Evolutionary conservation across 495 filamentous ascomycete species (phyloP).

Genomic region (Saxophila tyrrhenica): DNA sequence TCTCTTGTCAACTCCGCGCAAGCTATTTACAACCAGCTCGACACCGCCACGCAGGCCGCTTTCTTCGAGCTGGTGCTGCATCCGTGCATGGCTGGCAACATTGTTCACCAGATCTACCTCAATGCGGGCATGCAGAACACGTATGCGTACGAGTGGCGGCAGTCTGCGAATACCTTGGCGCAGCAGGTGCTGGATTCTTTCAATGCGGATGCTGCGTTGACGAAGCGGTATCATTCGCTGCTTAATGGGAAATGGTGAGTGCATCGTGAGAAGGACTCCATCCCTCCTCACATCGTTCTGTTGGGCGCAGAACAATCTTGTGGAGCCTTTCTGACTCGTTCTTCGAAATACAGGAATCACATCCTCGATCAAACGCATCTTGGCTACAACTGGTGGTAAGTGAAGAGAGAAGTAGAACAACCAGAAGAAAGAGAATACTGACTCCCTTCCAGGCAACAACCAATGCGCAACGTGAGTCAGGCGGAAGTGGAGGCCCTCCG

Average conservation of each 20-base stretch:
- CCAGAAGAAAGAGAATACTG: no score
- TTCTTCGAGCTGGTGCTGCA: slow-evolving; percentile 65
- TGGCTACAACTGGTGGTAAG: slow-evolving; percentile 41
- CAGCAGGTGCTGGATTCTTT: slow-evolving; percentile 48
- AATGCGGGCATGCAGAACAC: slow-evolving; percentile 49
- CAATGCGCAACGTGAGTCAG: slow-evolving; percentile 57
- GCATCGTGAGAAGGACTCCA: no score
- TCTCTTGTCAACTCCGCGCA: slow-evolving; percentile 43
- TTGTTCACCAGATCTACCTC: slow-evolving; percentile 51
- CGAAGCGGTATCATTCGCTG: slow-evolving; percentile 49
- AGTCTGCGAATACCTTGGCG: slow-evolving; percentile 50
- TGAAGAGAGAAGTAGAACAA: no score
- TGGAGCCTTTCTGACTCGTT: background rate
- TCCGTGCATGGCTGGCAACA: slow-evolving; percentile 50
- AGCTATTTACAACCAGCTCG: slow-evolving; percentile 43
- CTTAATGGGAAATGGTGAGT: slow-evolving; percentile 64
- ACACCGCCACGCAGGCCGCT: slow-evolving; percentile 37
- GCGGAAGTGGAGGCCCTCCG: no score
- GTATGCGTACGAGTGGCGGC: slow-evolving; percentile 53
- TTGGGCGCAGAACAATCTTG: no score
- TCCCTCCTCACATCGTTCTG: slow-evolving; percentile 56
- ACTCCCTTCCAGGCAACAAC: no score
- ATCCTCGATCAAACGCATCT: slow-evolving; percentile 41
- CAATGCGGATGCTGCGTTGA: slow-evolving; percentile 50
- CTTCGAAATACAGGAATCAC: no score